These are phyloP conservation scores for Candida tropicalis DNA, from an alignment of 1,139 yeast species.

Conservation along the genomic window DNA sequence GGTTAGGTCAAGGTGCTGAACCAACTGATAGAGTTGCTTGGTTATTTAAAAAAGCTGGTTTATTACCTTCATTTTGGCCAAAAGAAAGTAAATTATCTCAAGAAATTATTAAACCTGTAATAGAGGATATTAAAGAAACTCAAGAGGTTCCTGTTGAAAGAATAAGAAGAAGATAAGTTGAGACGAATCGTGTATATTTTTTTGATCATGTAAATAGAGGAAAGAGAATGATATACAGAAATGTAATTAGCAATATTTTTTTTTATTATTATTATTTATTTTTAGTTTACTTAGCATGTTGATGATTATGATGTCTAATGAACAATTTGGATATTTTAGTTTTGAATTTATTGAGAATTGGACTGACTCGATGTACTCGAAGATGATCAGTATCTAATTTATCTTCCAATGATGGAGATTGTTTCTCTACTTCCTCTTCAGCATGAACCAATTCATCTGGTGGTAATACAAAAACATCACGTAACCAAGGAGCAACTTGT, in stretches of 20 bases:
- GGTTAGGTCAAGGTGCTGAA: constrained; percentile 99
- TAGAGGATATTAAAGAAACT: constrained; percentile 28
- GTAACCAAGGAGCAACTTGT: constrained; percentile 7
- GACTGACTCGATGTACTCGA: not conserved
- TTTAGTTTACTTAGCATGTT: not conserved
- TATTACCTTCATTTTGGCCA: constrained; percentile 78
- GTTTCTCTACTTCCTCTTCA: constrained; percentile 2
- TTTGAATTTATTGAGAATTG: not conserved
- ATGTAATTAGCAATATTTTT: not conserved
- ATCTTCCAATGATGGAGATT: not conserved
- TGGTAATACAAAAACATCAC: constrained; percentile 2
- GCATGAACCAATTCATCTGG: constrained; percentile 2
- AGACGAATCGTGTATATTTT: not conserved
- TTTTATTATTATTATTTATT: too few relatives aligned
- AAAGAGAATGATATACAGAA: not conserved
- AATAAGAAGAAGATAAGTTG: constrained; percentile 36
- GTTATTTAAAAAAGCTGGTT: constrained; percentile 77
- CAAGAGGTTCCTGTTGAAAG: constrained; percentile 38
- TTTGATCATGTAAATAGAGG: constrained; percentile 4
- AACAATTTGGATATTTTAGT: not conserved
- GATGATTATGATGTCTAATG: not conserved
- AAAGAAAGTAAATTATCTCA: constrained; percentile 42
- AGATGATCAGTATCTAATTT: not conserved
- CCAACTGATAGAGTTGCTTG: constrained; percentile 83
- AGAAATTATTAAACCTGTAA: constrained; percentile 32